Conservation (phyloP, 345 rosid genomes). For the Eucalyptus regnans region DNA sequence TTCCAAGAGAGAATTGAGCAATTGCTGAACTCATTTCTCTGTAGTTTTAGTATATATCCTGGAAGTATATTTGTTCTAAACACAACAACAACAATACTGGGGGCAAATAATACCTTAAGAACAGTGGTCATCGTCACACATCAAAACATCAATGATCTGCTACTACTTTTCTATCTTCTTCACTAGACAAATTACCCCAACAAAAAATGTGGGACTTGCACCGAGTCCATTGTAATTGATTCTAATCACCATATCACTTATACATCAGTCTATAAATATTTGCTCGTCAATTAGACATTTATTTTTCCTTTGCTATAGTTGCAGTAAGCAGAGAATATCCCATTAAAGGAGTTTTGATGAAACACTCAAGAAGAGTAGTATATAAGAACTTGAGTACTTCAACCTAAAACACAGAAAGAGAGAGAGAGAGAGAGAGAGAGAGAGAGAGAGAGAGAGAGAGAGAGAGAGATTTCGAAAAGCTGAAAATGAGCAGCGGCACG, state of each 20-base stretch:
- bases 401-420: neutral
- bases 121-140: too few species aligned
- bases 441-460: neutral
- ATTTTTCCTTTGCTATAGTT: neutral
- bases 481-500: neutral
- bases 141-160: too few species aligned
- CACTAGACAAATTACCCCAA: too few species aligned
- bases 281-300: neutral
- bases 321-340: neutral
- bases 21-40: too few species aligned
- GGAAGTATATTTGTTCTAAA: too few species aligned
- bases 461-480: neutral
- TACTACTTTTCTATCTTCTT: too few species aligned
- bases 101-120: too few species aligned
- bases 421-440: neutral
- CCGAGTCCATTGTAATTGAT: neutral
- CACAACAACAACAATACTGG: too few species aligned
- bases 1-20: too few species aligned
- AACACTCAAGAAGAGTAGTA: neutral
- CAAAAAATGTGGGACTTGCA: neutral
- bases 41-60: fast-evolving
- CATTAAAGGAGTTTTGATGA: neutral
- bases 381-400: neutral
- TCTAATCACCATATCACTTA: neutral
- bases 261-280: neutral